A percentile compares a stretch with the other conserved stretches of the same genome.
phyloP scores from a whole-genome alignment of 2,329 filamentous ascomycete genomes.

The Phoma sp. region DNA sequence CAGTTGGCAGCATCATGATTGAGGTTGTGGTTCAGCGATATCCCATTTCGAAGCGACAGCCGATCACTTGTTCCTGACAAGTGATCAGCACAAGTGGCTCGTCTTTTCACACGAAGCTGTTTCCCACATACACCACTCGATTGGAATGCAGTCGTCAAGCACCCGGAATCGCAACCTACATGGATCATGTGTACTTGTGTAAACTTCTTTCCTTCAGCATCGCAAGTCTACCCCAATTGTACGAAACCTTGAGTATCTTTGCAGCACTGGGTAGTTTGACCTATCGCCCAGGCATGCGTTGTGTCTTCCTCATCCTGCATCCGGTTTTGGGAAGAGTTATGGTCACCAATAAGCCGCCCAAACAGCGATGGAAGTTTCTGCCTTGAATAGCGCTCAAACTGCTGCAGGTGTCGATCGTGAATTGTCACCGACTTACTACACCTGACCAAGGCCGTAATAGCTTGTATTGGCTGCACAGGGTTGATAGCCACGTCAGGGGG shows the following conservation, averaged over 20 bases:
- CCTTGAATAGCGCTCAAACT: neutral
- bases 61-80: no score
- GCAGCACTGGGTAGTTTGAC: no score
- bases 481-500: slow-evolving; percentile 28
- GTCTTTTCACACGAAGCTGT: no score
- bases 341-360: neutral
- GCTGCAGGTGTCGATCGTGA: neutral
- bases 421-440: neutral
- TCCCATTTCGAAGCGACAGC: neutral
- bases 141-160: neutral
- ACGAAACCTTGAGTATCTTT: no score
- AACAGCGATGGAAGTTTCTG: no score
- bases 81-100: no score
- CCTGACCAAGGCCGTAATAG: slow-evolving; percentile 21
- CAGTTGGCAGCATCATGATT: slow-evolving; percentile 16
- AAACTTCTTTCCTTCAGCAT: neutral
- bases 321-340: neutral
- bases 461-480: slow-evolving; percentile 18
- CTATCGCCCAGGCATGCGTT: no score
- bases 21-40: neutral
- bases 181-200: neutral
- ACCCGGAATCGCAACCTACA: neutral
- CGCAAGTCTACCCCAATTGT: no score
- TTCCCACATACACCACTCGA: neutral
- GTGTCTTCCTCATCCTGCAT: no score